Conservation (phyloP, 805 yeast species). For the Lipomyces anomalus region DNA sequence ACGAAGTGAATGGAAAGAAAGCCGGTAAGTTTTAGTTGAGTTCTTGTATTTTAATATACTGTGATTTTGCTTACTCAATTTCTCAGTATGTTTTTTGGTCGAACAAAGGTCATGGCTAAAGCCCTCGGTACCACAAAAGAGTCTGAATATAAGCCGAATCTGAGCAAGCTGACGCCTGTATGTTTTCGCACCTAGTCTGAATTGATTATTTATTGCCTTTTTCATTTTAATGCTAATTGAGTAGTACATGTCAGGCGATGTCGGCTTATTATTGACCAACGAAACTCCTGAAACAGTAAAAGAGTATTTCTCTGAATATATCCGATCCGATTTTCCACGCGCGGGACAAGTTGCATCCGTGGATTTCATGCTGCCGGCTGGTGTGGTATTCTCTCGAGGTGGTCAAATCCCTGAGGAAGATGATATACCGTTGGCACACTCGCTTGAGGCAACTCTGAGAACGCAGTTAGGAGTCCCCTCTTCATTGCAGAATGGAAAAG, state of each 20-base stretch:
- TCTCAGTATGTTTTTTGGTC: conserved; percentile 68
- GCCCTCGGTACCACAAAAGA: conserved; percentile 84
- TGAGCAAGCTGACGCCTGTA: conserved; percentile 59
- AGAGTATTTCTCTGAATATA: conserved; percentile 75
- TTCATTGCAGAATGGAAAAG: conserved; percentile 81
- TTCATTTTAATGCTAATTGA: not conserved
- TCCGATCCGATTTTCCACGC: conserved; percentile 78
- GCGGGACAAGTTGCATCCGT: conserved; percentile 82
- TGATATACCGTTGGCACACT: conserved; percentile 94
- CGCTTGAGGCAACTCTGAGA: conserved; percentile 89
- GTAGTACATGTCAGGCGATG: conserved; percentile 50
- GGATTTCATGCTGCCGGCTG: conserved; percentile 80
- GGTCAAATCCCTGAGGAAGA: conserved; percentile 87
- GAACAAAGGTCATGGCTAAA: conserved; percentile 86
- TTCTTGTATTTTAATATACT: not conserved
- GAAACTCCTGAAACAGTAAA: conserved; percentile 84
- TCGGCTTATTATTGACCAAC: conserved; percentile 84
- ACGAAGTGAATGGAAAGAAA: conserved; percentile 88
- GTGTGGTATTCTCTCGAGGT: conserved; percentile 89
- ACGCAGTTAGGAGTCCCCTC: conserved; percentile 81
- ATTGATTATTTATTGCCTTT: conserved; percentile 25
- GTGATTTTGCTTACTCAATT: not conserved
- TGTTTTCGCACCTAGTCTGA: too few species aligned
- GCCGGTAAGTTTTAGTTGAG: conserved; percentile 36
- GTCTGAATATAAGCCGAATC: conserved; percentile 83